Evolutionary conservation across 371 early-diverging fungal genomes (phyloP), one percentile per base, ranked within the genome.

Genomic region (Conidiobolus incongruus): DNA sequence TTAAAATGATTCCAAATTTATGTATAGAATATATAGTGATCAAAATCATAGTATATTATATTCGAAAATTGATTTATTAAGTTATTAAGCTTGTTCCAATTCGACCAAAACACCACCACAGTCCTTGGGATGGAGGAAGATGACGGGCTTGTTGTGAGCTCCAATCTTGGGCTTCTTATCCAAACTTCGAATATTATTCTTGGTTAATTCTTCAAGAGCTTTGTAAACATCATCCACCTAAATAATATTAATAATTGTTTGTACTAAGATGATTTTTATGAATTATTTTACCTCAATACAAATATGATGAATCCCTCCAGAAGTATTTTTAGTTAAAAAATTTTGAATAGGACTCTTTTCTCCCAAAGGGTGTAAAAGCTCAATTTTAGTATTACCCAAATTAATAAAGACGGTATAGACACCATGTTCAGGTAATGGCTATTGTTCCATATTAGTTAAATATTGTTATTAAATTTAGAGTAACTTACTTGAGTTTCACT

Each of bases 51-150:
- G n/a, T n/a, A n/a, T n/a, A n/a, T n/a, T n/a, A n/a, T n/a, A n/a
- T n/a, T n/a, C n/a, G n/a, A n/a, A n/a, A n/a, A n/a, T n/a, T n/a
- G n/a, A n/a, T n/a, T n/a, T n/a, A n/a, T n/a, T n/a, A n/a, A n/a
- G n/a, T n/a, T n/a, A n/a, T 41, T 21, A 46, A 6, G 13, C 37
- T 44, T 70, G 68, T 55, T 77, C 78, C 19, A 79, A 59, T 55
- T 81, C 79, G 11, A 80, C 72, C 49, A 83, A 61, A 2, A 81
- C 76, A 11, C 82, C 82, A 45, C 75, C 72, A 40, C 79, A 80
- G 50, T 81, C 80, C 53, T 80, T 81, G 33, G 84, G 84, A 47
- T 81, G 82, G 47, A 81, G 52, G 39, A 81, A 81, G 30, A 79
- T 70, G 13, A 79, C 82, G 1, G 76, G 80, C 46, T 75, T 69